A percentile compares a stretch with the other conserved stretches of the same genome.
Evolutionary conservation across 2,329 filamentous ascomycete species (phyloP).

Genomic region (Ophiosphaerella herpotricha): DNA sequence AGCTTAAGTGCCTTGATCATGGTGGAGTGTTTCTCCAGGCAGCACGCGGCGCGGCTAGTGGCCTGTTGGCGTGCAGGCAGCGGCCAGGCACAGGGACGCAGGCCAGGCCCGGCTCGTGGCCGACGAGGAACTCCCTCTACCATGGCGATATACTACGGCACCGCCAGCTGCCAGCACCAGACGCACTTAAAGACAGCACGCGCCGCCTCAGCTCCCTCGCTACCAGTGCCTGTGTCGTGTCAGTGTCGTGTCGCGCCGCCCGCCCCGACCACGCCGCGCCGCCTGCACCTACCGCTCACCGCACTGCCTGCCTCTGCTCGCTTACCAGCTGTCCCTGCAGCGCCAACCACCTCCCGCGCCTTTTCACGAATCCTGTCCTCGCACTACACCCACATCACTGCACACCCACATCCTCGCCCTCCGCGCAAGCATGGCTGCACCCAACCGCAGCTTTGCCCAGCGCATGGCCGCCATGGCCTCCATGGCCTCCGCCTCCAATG

Average conservation of each 20-base stretch:
- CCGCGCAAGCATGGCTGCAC: constrained; percentile 34
- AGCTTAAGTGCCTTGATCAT: constrained; percentile 9
- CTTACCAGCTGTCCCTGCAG: constrained; percentile 16
- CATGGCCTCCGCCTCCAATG: constrained; percentile 35
- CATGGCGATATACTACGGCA: no score
- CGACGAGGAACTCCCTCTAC: no score
- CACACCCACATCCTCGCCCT: constrained; percentile 25
- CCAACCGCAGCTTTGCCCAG: constrained; percentile 45
- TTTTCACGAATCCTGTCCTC: neutral
- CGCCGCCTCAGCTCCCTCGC: no score
- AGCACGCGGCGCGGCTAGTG: neutral
- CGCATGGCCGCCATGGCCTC: constrained; percentile 59
- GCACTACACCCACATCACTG: constrained; percentile 5
- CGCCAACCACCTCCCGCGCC: neutral
- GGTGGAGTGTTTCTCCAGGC: neutral
- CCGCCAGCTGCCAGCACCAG: no score
- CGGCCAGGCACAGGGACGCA: no score
- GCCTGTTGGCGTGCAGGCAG: no score
- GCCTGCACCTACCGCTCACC: constrained; percentile 10
- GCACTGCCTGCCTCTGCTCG: constrained; percentile 13
- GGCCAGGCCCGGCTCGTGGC: no score
- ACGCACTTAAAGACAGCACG: no score
- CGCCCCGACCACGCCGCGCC: neutral
- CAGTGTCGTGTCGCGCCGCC: no score
- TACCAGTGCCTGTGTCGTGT: no score